phyloP scores from a whole-genome alignment of 768 basidiomycete species.

The Gymnopilus junonius region DNA sequence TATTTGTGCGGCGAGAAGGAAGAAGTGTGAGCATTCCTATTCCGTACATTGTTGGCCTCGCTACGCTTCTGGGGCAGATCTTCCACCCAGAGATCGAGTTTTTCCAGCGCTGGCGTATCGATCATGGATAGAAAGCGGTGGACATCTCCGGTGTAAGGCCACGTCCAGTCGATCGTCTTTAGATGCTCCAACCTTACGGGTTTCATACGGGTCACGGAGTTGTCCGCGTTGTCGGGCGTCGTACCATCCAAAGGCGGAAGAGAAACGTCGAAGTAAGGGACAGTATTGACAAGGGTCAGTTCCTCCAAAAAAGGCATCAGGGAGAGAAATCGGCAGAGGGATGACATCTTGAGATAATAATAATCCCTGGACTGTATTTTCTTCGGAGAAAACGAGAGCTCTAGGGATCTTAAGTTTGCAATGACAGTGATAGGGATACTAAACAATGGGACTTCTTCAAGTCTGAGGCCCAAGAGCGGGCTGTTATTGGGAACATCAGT shows the following conservation, averaged over 20 bases:
- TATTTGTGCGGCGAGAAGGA: constrained; percentile 11
- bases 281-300: constrained; percentile 45
- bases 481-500: constrained; percentile 15
- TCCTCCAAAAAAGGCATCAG: constrained; percentile 45
- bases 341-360: constrained; percentile 43
- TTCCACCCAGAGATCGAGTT: constrained; percentile 48
- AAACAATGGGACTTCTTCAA: constrained; percentile 46
- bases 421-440: constrained; percentile 41
- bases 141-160: constrained; percentile 45
- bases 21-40: constrained; percentile 18
- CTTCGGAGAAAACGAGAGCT: constrained; percentile 42
- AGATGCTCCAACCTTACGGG: constrained; percentile 42
- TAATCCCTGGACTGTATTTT: constrained; percentile 26
- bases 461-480: constrained; percentile 37
- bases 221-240: background rate
- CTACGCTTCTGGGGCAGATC: constrained; percentile 19
- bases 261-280: constrained; percentile 39
- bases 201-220: constrained; percentile 17
- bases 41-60: constrained; percentile 16
- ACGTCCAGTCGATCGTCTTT: constrained; percentile 52
- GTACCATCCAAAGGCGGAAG: constrained; percentile 11
- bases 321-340: constrained; percentile 39
- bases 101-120: constrained; percentile 42
- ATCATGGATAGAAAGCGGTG: constrained; percentile 48
- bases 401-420: constrained; percentile 43